Evolutionary conservation across 257 asterid genomes (phyloP), one percentile per base, ranked within the genome.

Genomic region (Jacaranda mimosifolia): DNA sequence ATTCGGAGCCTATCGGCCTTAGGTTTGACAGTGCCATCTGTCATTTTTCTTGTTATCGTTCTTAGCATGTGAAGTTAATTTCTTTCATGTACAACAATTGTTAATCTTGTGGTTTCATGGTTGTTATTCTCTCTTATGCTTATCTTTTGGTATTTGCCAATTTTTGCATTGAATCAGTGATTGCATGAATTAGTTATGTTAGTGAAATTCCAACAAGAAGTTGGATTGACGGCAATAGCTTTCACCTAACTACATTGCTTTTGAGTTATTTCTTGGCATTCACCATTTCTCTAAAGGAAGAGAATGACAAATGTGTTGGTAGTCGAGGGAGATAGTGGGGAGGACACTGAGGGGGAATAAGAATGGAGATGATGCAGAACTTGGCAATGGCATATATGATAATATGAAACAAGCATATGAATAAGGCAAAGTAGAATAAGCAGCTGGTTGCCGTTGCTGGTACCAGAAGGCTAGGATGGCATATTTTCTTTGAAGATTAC

Each of bases 1-100:
- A 91, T 96, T 75, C 85, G 96, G 85, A 96, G 99, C 88, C 88
- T 96, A 84, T 93, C 98, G 15, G 99, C 99, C 70, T 83, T 96
- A 90, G 99, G 99, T 94, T 80, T 72, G 68, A 42, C 70, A 46
- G 10, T 69, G 10, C 68, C 58, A 21, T 63, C 68, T 45, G 43
- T 51, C 60, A 64, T 55, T 82, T 60, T 77, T 77, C 26, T 72
- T 59, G 45, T 48, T 39, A 69, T 68, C 63, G 4, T 63, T 76
- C 40, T 42, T 70, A 45, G 36, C 58, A 36, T 73, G 17, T 74
- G 68, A 65, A 40, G 79, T 83, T 48, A 45, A 32, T 72, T 13
- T 40, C 75, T 56, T 70, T 71, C 65, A 19, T 53, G 35, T 66
- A 56, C 66, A 48, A 49, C 59, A 63, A 45, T 53, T 40, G 26